Evolutionary conservation across 768 basidiomycete genomes (phyloP).

Genomic region (Phanerochaete carnosa): DNA sequence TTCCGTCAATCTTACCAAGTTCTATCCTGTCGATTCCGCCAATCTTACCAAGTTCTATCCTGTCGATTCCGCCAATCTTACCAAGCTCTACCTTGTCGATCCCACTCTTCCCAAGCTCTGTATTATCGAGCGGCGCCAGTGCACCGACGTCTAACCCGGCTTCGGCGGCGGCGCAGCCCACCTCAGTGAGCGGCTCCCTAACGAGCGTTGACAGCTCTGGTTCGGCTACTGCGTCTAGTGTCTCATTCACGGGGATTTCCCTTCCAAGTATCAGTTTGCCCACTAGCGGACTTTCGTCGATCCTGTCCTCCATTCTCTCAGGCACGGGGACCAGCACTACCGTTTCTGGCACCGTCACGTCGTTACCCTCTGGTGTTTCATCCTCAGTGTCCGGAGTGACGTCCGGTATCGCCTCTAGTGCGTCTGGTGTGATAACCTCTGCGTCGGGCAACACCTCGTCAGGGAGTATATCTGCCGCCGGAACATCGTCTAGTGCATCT

Average conservation of each 20-base stretch:
- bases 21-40: not conserved
- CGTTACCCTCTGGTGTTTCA: not conserved
- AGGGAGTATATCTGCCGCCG: too few species aligned
- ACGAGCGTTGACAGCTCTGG: not conserved
- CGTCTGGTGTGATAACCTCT: slow-evolving; percentile 18
- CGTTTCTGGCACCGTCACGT: not conserved
- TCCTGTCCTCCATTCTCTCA: not conserved
- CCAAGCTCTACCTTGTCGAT: slow-evolving; percentile 7
- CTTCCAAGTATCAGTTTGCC: not conserved
- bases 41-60: not conserved
- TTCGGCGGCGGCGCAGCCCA: not conserved
- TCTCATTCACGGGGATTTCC: not conserved
- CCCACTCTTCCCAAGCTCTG: too few species aligned
- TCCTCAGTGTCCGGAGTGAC: slow-evolving; percentile 7
- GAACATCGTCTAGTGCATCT: not conserved
- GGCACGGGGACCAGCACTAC: not conserved
- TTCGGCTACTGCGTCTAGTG: not conserved
- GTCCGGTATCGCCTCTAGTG: slow-evolving; percentile 23
- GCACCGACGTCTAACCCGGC: slow-evolving; percentile 2
- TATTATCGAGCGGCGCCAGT: too few species aligned
- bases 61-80: too few species aligned
- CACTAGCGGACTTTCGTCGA: not conserved
- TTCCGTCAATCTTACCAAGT: not conserved
- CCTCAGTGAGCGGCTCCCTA: not conserved
- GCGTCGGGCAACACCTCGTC: not conserved